Evolutionary conservation across 305 asterid genomes (phyloP).

Genomic region (Withania somnifera): DNA sequence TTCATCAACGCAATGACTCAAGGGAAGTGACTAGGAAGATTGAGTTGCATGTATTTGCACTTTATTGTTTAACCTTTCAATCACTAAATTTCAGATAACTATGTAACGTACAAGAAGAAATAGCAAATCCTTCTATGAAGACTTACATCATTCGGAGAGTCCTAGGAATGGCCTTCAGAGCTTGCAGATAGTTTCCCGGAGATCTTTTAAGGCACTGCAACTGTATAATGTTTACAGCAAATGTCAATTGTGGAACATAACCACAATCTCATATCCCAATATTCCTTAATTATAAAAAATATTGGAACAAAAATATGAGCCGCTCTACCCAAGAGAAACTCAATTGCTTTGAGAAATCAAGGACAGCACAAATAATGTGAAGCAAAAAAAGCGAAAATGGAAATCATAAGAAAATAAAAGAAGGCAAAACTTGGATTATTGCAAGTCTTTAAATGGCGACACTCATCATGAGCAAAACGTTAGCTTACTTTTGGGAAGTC

Average conservation of each 20-base stretch:
- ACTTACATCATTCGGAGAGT: constrained; percentile 97
- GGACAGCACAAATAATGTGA: neutral
- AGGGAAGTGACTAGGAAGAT: neutral
- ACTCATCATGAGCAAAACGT: neutral
- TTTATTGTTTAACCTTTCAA: neutral
- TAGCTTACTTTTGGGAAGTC: neutral
- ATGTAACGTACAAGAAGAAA: neutral
- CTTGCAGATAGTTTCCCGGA: constrained; percentile 85
- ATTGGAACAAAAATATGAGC: neutral
- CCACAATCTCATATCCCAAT: neutral
- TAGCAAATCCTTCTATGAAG: neutral
- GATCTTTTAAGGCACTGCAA: constrained; percentile 61
- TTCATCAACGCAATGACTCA: neutral
- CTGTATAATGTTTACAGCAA: constrained; percentile 31
- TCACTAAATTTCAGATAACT: neutral
- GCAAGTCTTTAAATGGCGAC: neutral
- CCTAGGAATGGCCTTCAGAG: constrained; percentile 83
- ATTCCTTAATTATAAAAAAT: neutral
- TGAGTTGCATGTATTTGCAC: neutral
- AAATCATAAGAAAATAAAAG: neutral
- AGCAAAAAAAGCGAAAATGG: neutral
- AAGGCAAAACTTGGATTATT: neutral
- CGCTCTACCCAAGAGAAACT: neutral
- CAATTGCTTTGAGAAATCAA: neutral
- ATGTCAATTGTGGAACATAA: constrained; percentile 3